Evolutionary conservation across 1,284 basidiomycete species (phyloP).

Genomic region (Bondarzewia mesenterica): DNA sequence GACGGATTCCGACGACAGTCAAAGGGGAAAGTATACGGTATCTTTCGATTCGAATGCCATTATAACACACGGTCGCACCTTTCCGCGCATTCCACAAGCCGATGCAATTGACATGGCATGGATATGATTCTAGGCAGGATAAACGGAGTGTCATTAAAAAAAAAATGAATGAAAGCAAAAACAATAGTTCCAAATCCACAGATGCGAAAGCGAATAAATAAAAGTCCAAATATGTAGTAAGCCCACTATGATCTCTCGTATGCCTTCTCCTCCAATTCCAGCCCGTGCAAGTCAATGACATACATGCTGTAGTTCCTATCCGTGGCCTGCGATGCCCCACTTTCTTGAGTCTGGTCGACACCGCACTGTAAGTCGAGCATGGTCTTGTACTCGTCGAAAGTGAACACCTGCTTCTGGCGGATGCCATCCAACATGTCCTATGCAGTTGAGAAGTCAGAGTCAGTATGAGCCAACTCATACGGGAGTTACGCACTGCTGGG

Average conservation of each 20-base stretch:
- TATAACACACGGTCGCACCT: slow-evolving; percentile 7
- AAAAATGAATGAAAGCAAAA: not conserved
- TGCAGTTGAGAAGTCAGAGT: slow-evolving; percentile 1
- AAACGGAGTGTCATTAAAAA: not conserved
- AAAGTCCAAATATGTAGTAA: not conserved
- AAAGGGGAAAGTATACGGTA: slow-evolving; percentile 20
- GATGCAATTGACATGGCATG: slow-evolving; percentile 26
- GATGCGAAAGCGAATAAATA: not conserved
- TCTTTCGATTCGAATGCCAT: slow-evolving; percentile 23
- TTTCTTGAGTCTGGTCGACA: slow-evolving; percentile 51
- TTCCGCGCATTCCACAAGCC: slow-evolving; percentile 15
- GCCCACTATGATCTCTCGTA: not conserved
- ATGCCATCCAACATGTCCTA: slow-evolving; percentile 73
- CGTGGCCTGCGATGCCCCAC: slow-evolving; percentile 39
- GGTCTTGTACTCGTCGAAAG: slow-evolving; percentile 85
- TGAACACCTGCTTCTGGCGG: slow-evolving; percentile 56
- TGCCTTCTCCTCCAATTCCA: slow-evolving; percentile 51
- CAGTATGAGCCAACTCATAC: not conserved
- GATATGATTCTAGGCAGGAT: slow-evolving; percentile 21
- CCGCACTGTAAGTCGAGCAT: slow-evolving; percentile 87
- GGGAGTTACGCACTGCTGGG: slow-evolving; percentile 58
- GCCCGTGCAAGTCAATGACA: slow-evolving; percentile 72
- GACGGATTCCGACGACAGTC: not conserved
- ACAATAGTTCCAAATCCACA: not conserved
- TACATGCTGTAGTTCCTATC: slow-evolving; percentile 74